Evolutionary conservation across 768 basidiomycete species (phyloP).

Genomic region (Gautieria morchelliformis): DNA sequence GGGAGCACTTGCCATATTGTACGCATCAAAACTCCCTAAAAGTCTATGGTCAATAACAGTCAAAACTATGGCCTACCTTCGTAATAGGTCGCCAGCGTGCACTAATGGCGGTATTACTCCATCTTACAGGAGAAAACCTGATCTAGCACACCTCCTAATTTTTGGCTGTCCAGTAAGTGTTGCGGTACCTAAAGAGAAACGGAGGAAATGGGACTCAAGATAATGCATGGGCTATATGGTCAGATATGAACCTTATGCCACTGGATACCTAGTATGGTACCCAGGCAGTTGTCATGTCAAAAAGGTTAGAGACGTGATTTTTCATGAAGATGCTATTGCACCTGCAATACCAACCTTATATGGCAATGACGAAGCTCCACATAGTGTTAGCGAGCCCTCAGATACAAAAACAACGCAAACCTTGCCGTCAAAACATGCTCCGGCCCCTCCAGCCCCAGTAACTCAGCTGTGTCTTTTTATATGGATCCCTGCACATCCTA

Average conservation of each 20-base stretch:
- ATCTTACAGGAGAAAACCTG: background rate
- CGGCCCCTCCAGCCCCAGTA: background rate
- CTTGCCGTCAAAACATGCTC: background rate
- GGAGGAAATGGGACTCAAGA: background rate
- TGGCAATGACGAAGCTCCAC: background rate
- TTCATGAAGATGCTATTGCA: background rate
- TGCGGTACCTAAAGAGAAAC: background rate
- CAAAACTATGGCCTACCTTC: background rate
- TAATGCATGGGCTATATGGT: background rate
- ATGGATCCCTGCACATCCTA: background rate
- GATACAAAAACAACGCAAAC: background rate
- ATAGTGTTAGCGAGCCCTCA: background rate
- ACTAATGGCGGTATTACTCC: background rate
- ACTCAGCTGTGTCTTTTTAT: background rate
- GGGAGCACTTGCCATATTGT: background rate
- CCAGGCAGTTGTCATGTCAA: background rate
- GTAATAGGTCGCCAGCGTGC: background rate
- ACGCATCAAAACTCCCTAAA: background rate
- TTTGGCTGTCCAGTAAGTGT: conserved; percentile 3
- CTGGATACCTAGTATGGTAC: background rate
- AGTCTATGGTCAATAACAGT: background rate
- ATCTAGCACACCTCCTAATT: background rate
- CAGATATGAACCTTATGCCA: background rate
- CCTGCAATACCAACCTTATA: background rate
- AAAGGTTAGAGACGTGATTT: background rate